Percentiles rank a stretch among this genome's conserved stretches.
Evolutionary conservation across 768 basidiomycete species (phyloP).

Genomic region (Cyclocybe aegerita): DNA sequence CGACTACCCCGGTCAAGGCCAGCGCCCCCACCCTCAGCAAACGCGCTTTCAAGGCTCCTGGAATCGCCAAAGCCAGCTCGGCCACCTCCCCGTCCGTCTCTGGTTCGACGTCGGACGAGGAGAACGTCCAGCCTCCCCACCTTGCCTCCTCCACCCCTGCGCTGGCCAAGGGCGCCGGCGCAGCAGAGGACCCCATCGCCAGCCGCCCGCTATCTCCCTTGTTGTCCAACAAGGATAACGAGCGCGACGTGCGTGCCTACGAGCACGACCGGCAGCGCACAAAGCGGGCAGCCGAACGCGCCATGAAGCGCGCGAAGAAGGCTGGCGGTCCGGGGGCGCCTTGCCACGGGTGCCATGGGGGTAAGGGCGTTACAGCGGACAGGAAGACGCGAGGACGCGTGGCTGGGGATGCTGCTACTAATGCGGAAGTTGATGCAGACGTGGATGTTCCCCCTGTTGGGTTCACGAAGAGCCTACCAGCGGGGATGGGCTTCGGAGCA

Average conservation of each 20-base stretch:
- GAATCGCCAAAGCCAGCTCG: not conserved
- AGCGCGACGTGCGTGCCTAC: slow-evolving; percentile 44
- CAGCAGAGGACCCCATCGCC: not conserved
- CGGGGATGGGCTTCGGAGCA: not conserved
- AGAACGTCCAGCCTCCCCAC: slow-evolving; percentile 6
- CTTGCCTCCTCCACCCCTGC: not conserved
- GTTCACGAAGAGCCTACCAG: slow-evolving; percentile 1
- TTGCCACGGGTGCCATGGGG: not conserved
- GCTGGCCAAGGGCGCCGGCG: not conserved
- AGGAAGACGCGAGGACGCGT: slow-evolving; percentile 1
- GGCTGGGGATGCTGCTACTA: not conserved
- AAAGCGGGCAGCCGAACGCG: slow-evolving; percentile 42
- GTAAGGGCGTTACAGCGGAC: slow-evolving; percentile 1
- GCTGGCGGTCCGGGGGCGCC: slow-evolving; percentile 3
- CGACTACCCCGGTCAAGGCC: no score
- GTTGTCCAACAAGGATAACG: slow-evolving; percentile 6
- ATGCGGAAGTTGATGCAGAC: slow-evolving; percentile 14
- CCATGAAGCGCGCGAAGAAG: slow-evolving; percentile 35
- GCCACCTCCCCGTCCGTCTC: not conserved
- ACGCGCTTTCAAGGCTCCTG: not conserved
- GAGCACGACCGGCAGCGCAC: slow-evolving; percentile 49
- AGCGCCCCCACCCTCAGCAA: no score
- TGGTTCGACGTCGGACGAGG: slow-evolving; percentile 2
- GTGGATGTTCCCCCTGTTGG: slow-evolving; percentile 6
- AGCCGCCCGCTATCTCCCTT: not conserved